A percentile compares a stretch with the other conserved stretches of the same genome.
Evolutionary conservation across 78 protist species (phyloP).

Genomic region (Monocercomonoides exilis): DNA sequence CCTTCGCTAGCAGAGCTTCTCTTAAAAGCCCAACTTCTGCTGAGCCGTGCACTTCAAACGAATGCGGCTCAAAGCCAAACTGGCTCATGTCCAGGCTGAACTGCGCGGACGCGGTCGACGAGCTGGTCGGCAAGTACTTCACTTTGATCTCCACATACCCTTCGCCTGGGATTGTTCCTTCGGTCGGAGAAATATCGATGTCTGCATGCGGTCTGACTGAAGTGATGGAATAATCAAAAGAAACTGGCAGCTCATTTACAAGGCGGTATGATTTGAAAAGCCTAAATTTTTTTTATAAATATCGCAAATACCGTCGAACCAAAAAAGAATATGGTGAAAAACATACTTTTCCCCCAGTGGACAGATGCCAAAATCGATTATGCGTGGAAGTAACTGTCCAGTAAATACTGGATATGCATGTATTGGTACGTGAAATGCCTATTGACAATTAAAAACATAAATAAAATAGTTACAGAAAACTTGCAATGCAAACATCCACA

Average conservation of each 20-base stretch:
- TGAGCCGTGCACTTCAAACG: background rate
- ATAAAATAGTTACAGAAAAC: no score
- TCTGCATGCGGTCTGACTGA: background rate
- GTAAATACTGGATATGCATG: background rate
- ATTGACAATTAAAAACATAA: background rate
- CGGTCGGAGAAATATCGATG: background rate
- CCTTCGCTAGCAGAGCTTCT: no score
- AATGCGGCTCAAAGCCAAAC: background rate
- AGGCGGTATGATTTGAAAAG: no score
- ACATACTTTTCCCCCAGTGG: background rate
- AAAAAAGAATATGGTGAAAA: no score
- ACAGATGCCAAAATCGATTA: background rate
- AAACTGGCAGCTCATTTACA: no score
- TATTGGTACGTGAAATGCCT: background rate
- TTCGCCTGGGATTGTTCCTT: background rate
- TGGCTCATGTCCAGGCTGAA: background rate
- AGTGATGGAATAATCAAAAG: background rate
- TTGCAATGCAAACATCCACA: background rate
- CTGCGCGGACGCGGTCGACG: background rate
- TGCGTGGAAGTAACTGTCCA: background rate
- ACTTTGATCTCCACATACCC: background rate
- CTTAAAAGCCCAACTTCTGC: background rate
- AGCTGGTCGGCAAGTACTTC: background rate
- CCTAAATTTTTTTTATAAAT: no score
- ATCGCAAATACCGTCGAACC: no score